phyloP scores from a whole-genome alignment of 2,329 filamentous ascomycete genomes.

The Fusarium clavum region DNA sequence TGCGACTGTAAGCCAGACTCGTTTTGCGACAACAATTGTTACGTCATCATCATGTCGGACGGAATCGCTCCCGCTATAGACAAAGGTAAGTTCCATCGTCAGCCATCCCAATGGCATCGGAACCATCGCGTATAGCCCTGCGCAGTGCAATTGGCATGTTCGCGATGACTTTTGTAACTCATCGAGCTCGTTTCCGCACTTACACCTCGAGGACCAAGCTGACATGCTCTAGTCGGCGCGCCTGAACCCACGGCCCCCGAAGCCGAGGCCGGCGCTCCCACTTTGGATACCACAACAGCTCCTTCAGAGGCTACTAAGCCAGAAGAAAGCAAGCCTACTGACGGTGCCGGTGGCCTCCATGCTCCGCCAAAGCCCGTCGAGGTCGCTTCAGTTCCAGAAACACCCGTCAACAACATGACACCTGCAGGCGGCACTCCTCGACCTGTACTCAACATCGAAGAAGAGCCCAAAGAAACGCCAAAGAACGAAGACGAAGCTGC shows the following conservation, averaged over 20 bases:
- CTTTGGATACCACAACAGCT: slow-evolving; percentile 43
- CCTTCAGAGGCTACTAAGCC: slow-evolving; percentile 38
- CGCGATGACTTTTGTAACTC: slow-evolving; percentile 2
- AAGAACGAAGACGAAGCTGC: slow-evolving; percentile 43
- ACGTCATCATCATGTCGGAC: slow-evolving; percentile 53
- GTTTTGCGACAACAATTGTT: slow-evolving; percentile 42
- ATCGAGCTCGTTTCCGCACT: neutral
- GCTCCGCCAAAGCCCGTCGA: slow-evolving; percentile 51
- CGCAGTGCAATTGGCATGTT: slow-evolving; percentile 32
- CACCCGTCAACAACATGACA: slow-evolving; percentile 51
- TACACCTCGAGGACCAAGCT: slow-evolving; percentile 23
- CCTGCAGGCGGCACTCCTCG: slow-evolving; percentile 52
- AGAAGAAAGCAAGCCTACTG: slow-evolving; percentile 37
- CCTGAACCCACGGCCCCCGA: slow-evolving; percentile 47
- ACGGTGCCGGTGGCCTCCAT: slow-evolving; percentile 28
- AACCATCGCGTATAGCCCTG: slow-evolving; percentile 1
- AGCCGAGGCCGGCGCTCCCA: slow-evolving; percentile 45
- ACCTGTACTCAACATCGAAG: slow-evolving; percentile 51
- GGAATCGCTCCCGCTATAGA: slow-evolving; percentile 51
- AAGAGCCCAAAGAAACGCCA: slow-evolving; percentile 47
- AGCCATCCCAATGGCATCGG: slow-evolving; percentile 23
- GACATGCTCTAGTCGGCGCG: slow-evolving; percentile 45
- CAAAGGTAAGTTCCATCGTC: slow-evolving; percentile 49
- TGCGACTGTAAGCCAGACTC: slow-evolving; percentile 32
- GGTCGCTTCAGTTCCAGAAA: slow-evolving; percentile 52